Evolutionary conservation across 1,284 basidiomycete species (phyloP).

Genomic region (Fistulinella cinereoalba): DNA sequence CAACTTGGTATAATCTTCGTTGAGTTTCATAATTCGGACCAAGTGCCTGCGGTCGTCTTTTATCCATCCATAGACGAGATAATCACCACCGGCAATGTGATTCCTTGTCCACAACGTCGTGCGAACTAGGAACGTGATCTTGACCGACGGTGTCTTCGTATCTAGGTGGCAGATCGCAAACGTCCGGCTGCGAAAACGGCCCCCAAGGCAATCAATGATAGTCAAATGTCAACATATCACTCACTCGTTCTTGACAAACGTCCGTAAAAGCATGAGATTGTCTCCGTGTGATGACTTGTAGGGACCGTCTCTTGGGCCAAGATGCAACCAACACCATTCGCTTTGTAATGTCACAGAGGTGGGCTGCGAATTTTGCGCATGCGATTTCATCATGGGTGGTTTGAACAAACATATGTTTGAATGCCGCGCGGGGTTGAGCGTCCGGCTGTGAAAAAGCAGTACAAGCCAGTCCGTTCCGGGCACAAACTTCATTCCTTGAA

Average conservation of each 20-base stretch:
- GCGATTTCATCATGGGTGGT: constrained; percentile 10
- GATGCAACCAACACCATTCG: constrained; percentile 24
- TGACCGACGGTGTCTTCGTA: constrained; percentile 27
- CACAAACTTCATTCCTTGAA: constrained; percentile 31
- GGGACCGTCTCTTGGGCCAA: constrained; percentile 20
- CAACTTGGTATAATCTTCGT: constrained; percentile 22
- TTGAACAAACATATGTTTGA: constrained; percentile 31
- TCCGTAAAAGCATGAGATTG: constrained; percentile 27
- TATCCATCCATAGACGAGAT: constrained; percentile 31
- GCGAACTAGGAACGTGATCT: constrained; percentile 27
- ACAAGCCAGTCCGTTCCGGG: constrained; percentile 32
- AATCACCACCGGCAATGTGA: constrained; percentile 28
- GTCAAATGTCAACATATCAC: neutral
- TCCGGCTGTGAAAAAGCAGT: constrained; percentile 31
- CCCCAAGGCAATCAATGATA: neutral
- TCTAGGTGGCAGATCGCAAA: constrained; percentile 30
- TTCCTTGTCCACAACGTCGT: constrained; percentile 20
- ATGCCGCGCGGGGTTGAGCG: constrained; percentile 30
- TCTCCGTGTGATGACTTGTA: constrained; percentile 34
- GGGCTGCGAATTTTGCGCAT: neutral
- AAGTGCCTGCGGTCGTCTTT: constrained; percentile 30
- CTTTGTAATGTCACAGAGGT: constrained; percentile 27
- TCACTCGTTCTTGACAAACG: constrained; percentile 28
- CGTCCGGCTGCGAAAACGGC: constrained; percentile 14
- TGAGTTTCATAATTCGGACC: constrained; percentile 31